phyloP scores from a whole-genome alignment of 2,329 filamentous ascomycete species.

The Lasiodiplodia sp. region DNA sequence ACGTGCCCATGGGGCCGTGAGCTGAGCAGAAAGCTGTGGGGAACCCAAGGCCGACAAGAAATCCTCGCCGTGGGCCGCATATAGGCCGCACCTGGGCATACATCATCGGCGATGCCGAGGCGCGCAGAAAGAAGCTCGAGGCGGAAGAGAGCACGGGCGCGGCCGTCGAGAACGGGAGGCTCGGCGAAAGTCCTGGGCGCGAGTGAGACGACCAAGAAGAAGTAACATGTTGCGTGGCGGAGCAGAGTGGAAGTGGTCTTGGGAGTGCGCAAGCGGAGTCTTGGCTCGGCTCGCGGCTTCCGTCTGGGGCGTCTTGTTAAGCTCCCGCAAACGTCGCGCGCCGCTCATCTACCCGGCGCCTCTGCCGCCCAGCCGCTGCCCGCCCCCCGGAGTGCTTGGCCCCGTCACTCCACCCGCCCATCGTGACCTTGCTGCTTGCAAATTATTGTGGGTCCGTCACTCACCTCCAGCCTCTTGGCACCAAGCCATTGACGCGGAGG shows the following conservation, averaged over 20 bases:
- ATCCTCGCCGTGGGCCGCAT: conserved; percentile 9
- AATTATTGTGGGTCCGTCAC: conserved; percentile 2
- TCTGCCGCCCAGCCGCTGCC: conserved; percentile 9
- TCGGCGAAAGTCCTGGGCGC: neutral
- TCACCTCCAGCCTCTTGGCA: conserved; percentile 9
- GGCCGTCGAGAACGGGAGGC: neutral
- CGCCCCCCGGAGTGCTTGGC: conserved; percentile 1
- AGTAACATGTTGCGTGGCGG: conserved; percentile 6
- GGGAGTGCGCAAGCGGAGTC: conserved; percentile 16
- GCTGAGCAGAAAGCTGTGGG: neutral
- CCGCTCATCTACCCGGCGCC: conserved; percentile 2
- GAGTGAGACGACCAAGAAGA: conserved; percentile 4
- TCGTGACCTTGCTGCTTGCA: conserved; percentile 7
- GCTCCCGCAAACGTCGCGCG: conserved; percentile 7
- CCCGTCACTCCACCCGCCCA: conserved; percentile 6
- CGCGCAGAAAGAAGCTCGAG: neutral
- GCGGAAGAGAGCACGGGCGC: neutral
- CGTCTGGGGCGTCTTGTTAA: conserved; percentile 5
- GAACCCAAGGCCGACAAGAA: conserved; percentile 19
- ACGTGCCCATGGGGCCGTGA: neutral
- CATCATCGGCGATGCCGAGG: conserved; percentile 6
- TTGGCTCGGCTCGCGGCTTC: conserved; percentile 12
- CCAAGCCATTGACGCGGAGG: conserved; percentile 16
- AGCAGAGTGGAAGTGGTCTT: conserved; percentile 11
- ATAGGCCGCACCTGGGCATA: conserved; percentile 7